Percentiles rank a stretch among this genome's conserved stretches.
Evolutionary conservation across 148 eudicot species (phyloP).

Genomic region (Dysphania ambrosioides): DNA sequence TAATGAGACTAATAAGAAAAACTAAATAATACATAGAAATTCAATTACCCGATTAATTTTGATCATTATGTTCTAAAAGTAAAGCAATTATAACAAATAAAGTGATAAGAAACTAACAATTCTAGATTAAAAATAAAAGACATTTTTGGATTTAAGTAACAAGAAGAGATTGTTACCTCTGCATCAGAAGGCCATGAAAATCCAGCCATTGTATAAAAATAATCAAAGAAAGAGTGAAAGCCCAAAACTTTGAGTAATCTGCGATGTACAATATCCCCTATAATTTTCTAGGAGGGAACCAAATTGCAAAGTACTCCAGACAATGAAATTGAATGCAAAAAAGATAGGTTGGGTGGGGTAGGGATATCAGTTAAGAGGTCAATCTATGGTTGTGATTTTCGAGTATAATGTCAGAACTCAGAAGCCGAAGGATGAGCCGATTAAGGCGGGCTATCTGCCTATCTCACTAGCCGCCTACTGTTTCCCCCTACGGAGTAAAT

Average conservation of each 20-base stretch:
- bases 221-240: neutral
- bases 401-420: too few species aligned
- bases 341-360: conserved; percentile 6
- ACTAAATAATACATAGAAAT: too few species aligned
- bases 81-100: neutral
- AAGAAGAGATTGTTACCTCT: conserved; percentile 42
- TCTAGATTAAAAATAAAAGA: neutral
- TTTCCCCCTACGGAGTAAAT: too few species aligned
- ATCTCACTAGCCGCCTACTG: too few species aligned
- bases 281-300: too few species aligned
- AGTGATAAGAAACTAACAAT: neutral
- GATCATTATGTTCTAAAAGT: neutral
- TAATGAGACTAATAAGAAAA: too few species aligned
- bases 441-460: too few species aligned
- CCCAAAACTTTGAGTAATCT: neutral
- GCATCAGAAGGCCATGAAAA: conserved; percentile 59
- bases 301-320: too few species aligned
- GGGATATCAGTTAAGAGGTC: conserved; percentile 19
- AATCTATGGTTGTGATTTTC: too few species aligned
- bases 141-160: neutral
- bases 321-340: neutral
- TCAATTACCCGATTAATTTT: too few species aligned
- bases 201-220: conserved; percentile 37
- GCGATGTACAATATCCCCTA: too few species aligned
- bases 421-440: too few species aligned